Evolutionary conservation across 2,329 filamentous ascomycete species (phyloP), one percentile per base, ranked within the genome.

Genomic region (Beauveria sp.): DNA sequence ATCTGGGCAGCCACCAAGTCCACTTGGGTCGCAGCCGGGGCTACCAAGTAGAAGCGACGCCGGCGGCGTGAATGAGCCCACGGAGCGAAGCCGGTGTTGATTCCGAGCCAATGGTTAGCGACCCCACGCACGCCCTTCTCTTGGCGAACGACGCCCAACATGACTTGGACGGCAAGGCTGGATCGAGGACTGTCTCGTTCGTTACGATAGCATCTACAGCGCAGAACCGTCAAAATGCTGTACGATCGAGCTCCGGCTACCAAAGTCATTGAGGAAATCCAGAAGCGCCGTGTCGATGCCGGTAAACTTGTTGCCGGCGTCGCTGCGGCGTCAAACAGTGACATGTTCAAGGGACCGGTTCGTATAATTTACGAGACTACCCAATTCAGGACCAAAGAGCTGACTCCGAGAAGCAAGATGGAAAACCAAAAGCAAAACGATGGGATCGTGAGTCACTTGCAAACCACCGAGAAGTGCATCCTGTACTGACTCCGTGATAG

Each of bases 271-370:
- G 82, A 86, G 67, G 85, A 85, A 63, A 85, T 96, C 61, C 74
- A 82, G 59, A 84, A 83, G 45, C 81, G 88, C 66, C 84, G 93
- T 54, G 82, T 81, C 64, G 90, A 88, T 69, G 82, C 85, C n/a
- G 88, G 88, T 3, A 86, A 84, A 68, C 79, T 95, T 45, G 80
- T 89, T 65, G 90, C 87, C 20, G 89, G 89, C 43, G 83, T 91
- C 52, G 93, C 93, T 38, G 90, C 91, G 10, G 81, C 83, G 56
- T 87, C 89, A 2, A 87, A 88, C 73, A 90, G 90, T 73, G 88
- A 93, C 68, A 86, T 89, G 79, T 97, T 96, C 76, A 95, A 95
- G 75, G 86, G 86, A 58, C 81, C 85, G 60, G 86, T 90, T 74
- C 30, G 30, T 34, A 68, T 7, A 43, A n/a, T 43, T 5, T 5